Base-by-base conservation (phyloP, 768 basidiomycete genomes). In the Lentinula aciculospora region DNA sequence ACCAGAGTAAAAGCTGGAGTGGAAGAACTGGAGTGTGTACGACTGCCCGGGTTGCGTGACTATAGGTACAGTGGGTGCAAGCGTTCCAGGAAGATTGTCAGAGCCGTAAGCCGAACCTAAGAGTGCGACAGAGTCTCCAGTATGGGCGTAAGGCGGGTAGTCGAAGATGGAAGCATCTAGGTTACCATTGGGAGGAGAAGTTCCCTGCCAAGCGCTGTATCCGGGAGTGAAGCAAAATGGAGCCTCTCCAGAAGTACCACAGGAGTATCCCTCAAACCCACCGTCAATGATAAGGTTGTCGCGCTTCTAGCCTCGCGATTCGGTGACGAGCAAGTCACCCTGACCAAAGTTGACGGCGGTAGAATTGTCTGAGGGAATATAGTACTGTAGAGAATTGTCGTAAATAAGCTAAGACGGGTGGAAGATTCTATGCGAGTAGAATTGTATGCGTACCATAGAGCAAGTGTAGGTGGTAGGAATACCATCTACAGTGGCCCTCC, bases 361-460 rank as follows among this genome's bases (percentile, higher is more conserved):
- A 46, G 75, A 74, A 12, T 58, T 72, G 61, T 81, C 76, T 0
- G 79, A 65, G 19, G 69, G 64, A 57, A 76, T 65, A 64, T 68
- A 78, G 68, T 81, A 81, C 79, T 81, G 12, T 65, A 64, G 68
- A 78, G 68, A 80, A 81, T 78, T 81, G 12, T 48, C 15, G 28
- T 28, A 4, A 1, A 19, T n/a, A 31, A 21, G 31, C 9, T 45
- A 19, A 51, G n/a, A n/a, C n/a, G n/a, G n/a, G n/a, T 40, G 13
- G 15, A 13, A n/a, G 10, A 9, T 32, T 32, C 9, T 36, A 29
- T 15, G 12, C 28, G 31, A 6, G 4, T 21, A 32, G 2, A 44
- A 42, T 46, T n/a, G 32, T 21, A n/a, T 2, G 13, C 58, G n/a
- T n/a, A 62, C 61, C 58, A 62, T 60, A 19, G 59, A 40, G 50